Evolutionary conservation across 768 basidiomycete genomes (phyloP).

Genomic region (Nidula microcarpa): DNA sequence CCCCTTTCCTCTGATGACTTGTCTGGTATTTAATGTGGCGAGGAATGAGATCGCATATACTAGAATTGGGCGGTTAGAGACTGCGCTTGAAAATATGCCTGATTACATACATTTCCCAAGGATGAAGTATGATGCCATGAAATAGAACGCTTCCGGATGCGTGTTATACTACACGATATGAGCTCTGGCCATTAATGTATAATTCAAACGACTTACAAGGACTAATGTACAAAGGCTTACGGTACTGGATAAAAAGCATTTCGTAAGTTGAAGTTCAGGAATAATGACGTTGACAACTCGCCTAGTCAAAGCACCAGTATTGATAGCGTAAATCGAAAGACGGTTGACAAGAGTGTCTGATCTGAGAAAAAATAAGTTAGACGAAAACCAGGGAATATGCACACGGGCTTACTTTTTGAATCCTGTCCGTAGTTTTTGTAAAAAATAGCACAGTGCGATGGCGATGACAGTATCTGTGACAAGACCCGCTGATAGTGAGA

Average conservation of each 20-base stretch:
- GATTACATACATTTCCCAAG: slow-evolving; percentile 49
- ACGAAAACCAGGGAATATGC: background rate
- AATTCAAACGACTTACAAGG: slow-evolving; percentile 19
- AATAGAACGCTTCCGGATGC: slow-evolving; percentile 50
- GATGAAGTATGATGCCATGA: slow-evolving; percentile 55
- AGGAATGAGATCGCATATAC: slow-evolving; percentile 40
- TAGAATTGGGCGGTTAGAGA: slow-evolving; percentile 6
- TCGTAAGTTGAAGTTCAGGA: background rate
- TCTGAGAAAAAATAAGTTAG: slow-evolving; percentile 21
- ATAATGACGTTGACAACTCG: slow-evolving; percentile 12
- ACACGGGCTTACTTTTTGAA: slow-evolving; percentile 29
- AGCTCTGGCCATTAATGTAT: background rate
- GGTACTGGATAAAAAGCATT: slow-evolving; percentile 22
- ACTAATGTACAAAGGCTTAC: slow-evolving; percentile 37
- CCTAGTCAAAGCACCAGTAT: slow-evolving; percentile 62
- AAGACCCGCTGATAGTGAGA: slow-evolving; percentile 47
- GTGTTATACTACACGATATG: slow-evolving; percentile 41
- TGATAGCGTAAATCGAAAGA: slow-evolving; percentile 58
- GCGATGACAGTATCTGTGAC: slow-evolving; percentile 51
- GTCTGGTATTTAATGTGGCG: slow-evolving; percentile 54
- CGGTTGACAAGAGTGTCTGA: slow-evolving; percentile 54
- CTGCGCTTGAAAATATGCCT: background rate
- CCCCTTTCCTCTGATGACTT: slow-evolving; percentile 45
- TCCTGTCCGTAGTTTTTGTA: slow-evolving; percentile 50
- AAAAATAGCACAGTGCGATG: slow-evolving; percentile 46